Evolutionary conservation across 805 yeast species (phyloP), one percentile per base, ranked within the genome.

Genomic region (Priceomyces carsonii): DNA sequence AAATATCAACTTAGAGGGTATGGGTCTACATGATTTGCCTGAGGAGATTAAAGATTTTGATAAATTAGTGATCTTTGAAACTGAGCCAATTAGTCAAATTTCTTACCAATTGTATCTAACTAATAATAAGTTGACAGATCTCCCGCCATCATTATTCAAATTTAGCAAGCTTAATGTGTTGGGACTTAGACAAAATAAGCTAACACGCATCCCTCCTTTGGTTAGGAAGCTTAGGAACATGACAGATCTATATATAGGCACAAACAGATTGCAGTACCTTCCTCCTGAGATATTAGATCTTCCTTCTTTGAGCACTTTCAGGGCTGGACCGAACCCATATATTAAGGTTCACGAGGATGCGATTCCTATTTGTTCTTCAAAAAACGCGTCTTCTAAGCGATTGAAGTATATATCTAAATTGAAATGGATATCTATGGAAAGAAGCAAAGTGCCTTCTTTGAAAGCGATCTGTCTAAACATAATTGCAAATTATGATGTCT

Each of bases 31-130:
- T 8, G 69, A 69, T 5, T 52, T 80, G 3, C 85, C 86, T 1
- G 78, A 75, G 33, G 82, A 78, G 43, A 65, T 80, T 18, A 70
- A 69, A 33, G 86, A 80, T 49, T 58, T 80, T 43, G 69, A 75
- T 45, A 68, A 78, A 36, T 53, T 78, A 45, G 79, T 78, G n/a
- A 52, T 73, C 6, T 67, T 70, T 37, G 55, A 51, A 12, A 32
- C 36, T 10, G 55, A 55, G 1, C 51, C 53, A 3, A 18, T 36
- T 3, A 41, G 43, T 16, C 45, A 46, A 17, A 39, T 43, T 3
- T 44, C 57, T 22, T 69, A 66, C 42, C 79, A 79, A 39, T 57
- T 80, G 4, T 77, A 73, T 47, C 68, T 79, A 3, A 61, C 76
- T 2, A 67, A 73, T 32, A 80, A 80, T 51, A 61, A 63, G 24